Conservation (phyloP, 2,329 filamentous ascomycete genomes). For the Paramyrothecium roridum region DNA sequence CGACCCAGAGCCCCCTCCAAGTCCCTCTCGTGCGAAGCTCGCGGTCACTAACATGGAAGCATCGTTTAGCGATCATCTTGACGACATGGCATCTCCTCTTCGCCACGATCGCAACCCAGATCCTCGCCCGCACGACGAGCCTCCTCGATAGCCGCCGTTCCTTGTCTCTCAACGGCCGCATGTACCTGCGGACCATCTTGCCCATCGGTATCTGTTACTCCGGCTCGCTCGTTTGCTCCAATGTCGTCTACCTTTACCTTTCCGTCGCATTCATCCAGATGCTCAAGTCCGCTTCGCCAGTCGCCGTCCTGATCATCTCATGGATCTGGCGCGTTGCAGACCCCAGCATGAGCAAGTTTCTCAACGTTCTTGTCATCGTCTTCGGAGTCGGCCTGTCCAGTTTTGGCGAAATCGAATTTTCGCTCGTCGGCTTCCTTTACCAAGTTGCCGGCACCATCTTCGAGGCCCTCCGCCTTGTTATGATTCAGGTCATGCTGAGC, state of each 20-base stretch:
- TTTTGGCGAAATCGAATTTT: constrained; percentile 66
- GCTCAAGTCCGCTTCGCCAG: constrained; percentile 66
- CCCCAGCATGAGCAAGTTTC: constrained; percentile 39
- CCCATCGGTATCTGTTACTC: constrained; percentile 67
- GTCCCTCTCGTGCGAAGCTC: background rate
- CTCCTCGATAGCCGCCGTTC: constrained; percentile 62
- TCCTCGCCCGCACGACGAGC: constrained; percentile 60
- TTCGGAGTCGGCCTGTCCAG: constrained; percentile 50
- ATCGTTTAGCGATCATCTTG: constrained; percentile 47
- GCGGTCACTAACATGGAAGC: background rate
- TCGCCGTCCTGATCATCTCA: constrained; percentile 63
- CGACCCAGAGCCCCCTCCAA: background rate
- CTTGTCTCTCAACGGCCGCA: constrained; percentile 56
- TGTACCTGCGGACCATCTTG: constrained; percentile 62
- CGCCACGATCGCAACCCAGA: constrained; percentile 62
- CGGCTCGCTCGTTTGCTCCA: constrained; percentile 63
- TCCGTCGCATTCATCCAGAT: constrained; percentile 69
- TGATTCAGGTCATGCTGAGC: constrained; percentile 81
- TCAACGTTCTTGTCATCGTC: constrained; percentile 51
- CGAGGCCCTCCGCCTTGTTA: constrained; percentile 77
- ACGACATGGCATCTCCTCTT: constrained; percentile 68
- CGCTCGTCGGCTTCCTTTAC: constrained; percentile 61
- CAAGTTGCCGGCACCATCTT: constrained; percentile 76
- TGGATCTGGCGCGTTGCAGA: constrained; percentile 55
- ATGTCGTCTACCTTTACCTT: constrained; percentile 65